Percentiles rank a stretch among this genome's conserved stretches.
phyloP scores from a whole-genome alignment of 192 early-diverging fungal species.

The Chytriomyces confervae region DNA sequence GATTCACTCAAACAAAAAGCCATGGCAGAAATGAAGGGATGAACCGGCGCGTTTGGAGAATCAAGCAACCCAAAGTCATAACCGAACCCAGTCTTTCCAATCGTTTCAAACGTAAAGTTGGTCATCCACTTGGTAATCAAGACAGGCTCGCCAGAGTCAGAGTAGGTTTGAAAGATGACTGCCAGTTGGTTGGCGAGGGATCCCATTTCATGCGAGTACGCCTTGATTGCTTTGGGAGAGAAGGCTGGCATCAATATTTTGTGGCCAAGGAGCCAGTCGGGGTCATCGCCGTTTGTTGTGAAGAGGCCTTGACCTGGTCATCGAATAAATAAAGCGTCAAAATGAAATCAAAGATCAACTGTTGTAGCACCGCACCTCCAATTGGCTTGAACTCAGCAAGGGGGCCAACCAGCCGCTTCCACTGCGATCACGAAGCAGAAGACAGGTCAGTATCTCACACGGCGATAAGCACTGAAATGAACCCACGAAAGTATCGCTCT shows the following conservation, averaged over 20 bases:
- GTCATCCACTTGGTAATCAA: conserved; percentile 58
- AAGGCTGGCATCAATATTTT: conserved; percentile 68
- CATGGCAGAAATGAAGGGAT: conserved; percentile 52
- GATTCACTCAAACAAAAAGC: conserved; percentile 46
- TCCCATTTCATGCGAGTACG: conserved; percentile 52
- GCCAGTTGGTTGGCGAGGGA: conserved; percentile 41
- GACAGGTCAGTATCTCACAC: no score
- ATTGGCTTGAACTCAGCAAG: conserved; percentile 53
- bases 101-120: conserved; percentile 62
- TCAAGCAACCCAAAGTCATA: conserved; percentile 58
- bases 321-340: not conserved
- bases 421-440: not conserved
- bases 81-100: conserved; percentile 63
- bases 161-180: conserved; percentile 42
- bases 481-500: conserved; percentile 54
- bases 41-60: conserved; percentile 22
- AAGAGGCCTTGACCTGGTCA: conserved; percentile 48
- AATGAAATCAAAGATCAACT: not conserved
- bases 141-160: conserved; percentile 39
- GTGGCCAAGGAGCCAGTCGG: conserved; percentile 63
- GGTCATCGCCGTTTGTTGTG: conserved; percentile 55
- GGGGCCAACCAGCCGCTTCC: conserved; percentile 49
- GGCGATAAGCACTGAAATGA: not conserved
- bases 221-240: conserved; percentile 47
- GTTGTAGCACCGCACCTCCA: conserved; percentile 35